phyloP scores from a whole-genome alignment of 2,329 filamentous ascomycete genomes.

The Madurella fahalii region DNA sequence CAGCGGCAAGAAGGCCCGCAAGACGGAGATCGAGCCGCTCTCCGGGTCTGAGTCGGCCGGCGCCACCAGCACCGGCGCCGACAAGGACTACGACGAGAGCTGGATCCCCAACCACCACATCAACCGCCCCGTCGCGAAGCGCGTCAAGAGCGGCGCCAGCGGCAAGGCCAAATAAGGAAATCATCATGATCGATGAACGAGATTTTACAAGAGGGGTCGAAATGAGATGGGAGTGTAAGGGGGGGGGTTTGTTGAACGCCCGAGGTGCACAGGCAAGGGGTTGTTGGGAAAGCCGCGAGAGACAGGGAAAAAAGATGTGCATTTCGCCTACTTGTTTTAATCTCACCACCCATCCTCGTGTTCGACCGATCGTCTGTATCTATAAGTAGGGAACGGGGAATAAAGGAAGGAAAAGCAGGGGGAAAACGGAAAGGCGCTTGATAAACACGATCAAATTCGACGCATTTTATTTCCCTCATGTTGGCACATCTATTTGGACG shows the following conservation, averaged over 20 bases:
- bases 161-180: slow-evolving; percentile 30
- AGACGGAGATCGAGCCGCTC: slow-evolving; percentile 56
- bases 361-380: neutral
- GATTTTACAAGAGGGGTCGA: neutral
- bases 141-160: slow-evolving; percentile 57
- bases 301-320: neutral
- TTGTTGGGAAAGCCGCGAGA: too few species aligned
- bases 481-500: neutral
- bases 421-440: neutral
- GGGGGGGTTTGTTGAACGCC: too few species aligned
- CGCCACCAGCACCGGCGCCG: slow-evolving; percentile 59
- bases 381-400: slow-evolving; percentile 5
- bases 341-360: neutral
- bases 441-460: slow-evolving; percentile 3
- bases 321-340: neutral
- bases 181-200: neutral
- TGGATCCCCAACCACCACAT: slow-evolving; percentile 92
- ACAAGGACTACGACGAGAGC: slow-evolving; percentile 78
- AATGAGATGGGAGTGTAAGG: neutral
- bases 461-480: slow-evolving; percentile 4
- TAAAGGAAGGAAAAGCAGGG: neutral
- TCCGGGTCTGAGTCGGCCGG: slow-evolving; percentile 68
- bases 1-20: slow-evolving; percentile 61
- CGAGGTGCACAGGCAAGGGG: too few species aligned
- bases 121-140: slow-evolving; percentile 72